These are phyloP conservation scores for Phyllosticta citrichinensis DNA, from an alignment of 2,329 filamentous ascomycete genomes.

Conservation along the genomic window DNA sequence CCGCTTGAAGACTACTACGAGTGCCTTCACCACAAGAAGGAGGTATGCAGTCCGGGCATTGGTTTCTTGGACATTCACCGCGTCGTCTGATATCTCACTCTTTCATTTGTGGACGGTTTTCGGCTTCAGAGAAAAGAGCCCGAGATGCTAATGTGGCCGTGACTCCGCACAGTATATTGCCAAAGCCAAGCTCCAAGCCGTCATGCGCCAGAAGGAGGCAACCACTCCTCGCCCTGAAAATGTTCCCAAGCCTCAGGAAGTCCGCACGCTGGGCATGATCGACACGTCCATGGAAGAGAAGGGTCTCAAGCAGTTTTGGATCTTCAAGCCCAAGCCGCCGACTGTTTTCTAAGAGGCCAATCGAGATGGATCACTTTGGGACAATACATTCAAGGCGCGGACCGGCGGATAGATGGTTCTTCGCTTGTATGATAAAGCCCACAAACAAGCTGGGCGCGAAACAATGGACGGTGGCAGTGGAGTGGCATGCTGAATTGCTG, in stretches of 20 bases:
- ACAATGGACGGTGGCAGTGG: neutral
- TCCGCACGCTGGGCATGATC: conserved; percentile 75
- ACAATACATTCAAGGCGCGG: neutral
- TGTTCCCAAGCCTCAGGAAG: conserved; percentile 72
- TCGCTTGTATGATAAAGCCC: neutral
- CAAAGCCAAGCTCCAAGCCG: conserved; percentile 71
- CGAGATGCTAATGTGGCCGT: neutral
- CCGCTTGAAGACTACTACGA: conserved; percentile 96
- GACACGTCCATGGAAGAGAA: conserved; percentile 68
- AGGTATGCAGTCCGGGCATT: conserved; percentile 50
- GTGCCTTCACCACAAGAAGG: conserved; percentile 97
- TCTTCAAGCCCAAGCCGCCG: conserved; percentile 4
- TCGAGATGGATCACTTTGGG: neutral
- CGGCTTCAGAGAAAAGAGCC: neutral
- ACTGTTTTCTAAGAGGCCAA: neutral
- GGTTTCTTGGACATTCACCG: neutral
- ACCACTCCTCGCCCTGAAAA: conserved; percentile 68
- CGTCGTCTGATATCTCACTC: neutral
- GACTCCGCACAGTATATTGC: conserved; percentile 50
- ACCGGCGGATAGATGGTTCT: neutral
- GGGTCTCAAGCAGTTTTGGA: conserved; percentile 28
- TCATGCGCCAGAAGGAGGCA: conserved; percentile 68
- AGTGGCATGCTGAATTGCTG: no score
- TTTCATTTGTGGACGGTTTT: neutral
- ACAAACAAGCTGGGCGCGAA: neutral